Base-by-base conservation (phyloP, 345 rosid species). In the Gossypium herbaceum region DNA sequence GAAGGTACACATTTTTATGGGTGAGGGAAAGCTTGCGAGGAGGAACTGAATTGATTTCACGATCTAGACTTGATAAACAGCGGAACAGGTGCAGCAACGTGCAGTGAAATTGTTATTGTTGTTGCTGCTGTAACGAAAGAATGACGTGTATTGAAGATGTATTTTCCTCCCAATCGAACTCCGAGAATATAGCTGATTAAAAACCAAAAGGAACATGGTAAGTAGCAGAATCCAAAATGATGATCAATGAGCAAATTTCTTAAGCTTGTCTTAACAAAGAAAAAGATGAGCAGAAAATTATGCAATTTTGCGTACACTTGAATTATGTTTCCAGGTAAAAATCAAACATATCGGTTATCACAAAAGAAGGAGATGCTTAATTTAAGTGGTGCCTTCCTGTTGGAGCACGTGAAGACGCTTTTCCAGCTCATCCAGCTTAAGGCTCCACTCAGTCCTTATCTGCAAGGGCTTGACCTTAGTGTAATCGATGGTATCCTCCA, bases 361-460 rank as follows among this genome's bases (percentile, higher is more conserved):
- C 0, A 5, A 27, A 59, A 3, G 3, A 0, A 9, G 3, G 34
- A 27, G 45, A 17, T 9, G 12, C 4, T 16, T 2, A 22, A 65
- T 48, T 55, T 51, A 73, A 29, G 55, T 19, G 55, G 72, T 67
- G 20, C 80, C 45, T 68, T 80, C 71, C 65, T 86, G 84, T 72
- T 80, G 71, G 65, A 90, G 86, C 76, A 80, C 87, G 60, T 73
- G 62, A 39, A 88, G 85, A 82, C 89, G 81, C 79, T 81, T 81
- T 67, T 88, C 87, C 66, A 88, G 79, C 4, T 78, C 83, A 8
- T 88, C 90, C 71, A 90, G 74, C 56, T 71, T 79, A 1, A 63
- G 59, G 11, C 75, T 79, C 94, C 92, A 90, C 47, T 88, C 90
- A 24, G 73, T 75, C 78, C 81, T 85, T 74, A 90, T 75, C 51